phyloP scores from a whole-genome alignment of 306 rosid species.

The Fragaria vesca region DNA sequence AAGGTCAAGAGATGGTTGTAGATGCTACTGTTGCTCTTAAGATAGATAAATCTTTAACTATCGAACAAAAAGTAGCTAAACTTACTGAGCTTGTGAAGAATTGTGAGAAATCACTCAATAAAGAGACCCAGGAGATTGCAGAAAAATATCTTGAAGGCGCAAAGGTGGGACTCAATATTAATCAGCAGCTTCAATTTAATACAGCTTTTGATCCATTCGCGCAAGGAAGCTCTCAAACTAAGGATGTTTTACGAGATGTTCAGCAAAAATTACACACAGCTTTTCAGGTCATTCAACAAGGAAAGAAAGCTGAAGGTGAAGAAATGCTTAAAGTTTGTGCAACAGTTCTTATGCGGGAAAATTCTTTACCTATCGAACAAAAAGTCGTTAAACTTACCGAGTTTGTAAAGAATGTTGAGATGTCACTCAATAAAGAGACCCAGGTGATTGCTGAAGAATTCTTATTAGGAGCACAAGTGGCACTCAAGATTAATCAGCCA shows the following conservation, averaged over 20 bases:
- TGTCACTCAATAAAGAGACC: neutral
- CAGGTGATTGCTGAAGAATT: neutral
- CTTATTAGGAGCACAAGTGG: neutral
- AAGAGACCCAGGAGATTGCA: neutral
- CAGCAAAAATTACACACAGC: neutral
- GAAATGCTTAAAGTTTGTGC: neutral
- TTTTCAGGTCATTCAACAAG: neutral
- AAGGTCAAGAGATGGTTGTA: neutral
- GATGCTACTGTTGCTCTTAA: neutral
- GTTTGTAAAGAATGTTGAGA: neutral
- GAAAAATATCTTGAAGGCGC: neutral
- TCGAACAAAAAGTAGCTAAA: neutral
- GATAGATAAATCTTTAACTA: neutral
- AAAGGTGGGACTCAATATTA: neutral
- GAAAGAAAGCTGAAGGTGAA: neutral
- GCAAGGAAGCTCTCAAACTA: neutral
- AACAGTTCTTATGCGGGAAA: neutral
- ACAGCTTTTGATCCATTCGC: neutral
- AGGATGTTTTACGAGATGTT: neutral
- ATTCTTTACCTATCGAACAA: neutral
- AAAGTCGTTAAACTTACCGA: neutral
- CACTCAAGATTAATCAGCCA: neutral
- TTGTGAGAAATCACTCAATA: neutral
- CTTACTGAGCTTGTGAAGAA: neutral
- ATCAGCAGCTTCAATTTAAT: accelerated